phyloP scores from a whole-genome alignment of 2,329 filamentous ascomycete genomes.

The Aureobasidium sp. region DNA sequence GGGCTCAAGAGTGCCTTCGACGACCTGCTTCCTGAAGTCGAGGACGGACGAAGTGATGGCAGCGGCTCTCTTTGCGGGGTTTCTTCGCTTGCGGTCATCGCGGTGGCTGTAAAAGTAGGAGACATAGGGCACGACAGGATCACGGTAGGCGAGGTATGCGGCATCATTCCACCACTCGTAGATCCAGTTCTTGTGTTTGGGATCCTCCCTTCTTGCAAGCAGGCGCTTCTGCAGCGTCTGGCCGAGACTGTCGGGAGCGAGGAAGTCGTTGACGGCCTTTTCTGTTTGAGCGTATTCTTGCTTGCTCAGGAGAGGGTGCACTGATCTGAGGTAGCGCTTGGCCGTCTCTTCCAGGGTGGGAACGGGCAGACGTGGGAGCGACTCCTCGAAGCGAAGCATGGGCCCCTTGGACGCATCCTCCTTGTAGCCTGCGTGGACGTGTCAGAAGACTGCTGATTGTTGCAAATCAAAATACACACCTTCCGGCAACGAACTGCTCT shows the following conservation, averaged over 20 bases:
- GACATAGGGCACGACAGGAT: slow-evolving; percentile 94
- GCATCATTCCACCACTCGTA: slow-evolving; percentile 97
- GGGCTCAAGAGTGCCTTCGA: slow-evolving; percentile 74
- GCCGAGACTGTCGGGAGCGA: slow-evolving; percentile 78
- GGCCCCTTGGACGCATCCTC: slow-evolving; percentile 73
- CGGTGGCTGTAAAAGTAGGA: slow-evolving; percentile 99
- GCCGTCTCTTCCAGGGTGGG: slow-evolving; percentile 78
- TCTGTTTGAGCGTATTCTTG: slow-evolving; percentile 66
- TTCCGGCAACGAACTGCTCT: slow-evolving; percentile 41
- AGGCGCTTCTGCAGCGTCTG: slow-evolving; percentile 83
- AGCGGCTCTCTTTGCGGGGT: slow-evolving; percentile 88
- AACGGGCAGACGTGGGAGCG: slow-evolving; percentile 71
- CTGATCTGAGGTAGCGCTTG: slow-evolving; percentile 69
- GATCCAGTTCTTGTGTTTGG: slow-evolving; percentile 86
- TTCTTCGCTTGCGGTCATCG: slow-evolving; percentile 79
- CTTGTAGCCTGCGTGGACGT: slow-evolving; percentile 55
- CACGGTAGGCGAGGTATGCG: slow-evolving; percentile 87
- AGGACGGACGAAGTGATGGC: slow-evolving; percentile 79
- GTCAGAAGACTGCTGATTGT: background rate
- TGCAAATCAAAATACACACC: slow-evolving; percentile 28
- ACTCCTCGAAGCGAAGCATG: slow-evolving; percentile 81
- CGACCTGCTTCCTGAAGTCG: slow-evolving; percentile 92
- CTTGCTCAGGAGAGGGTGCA: slow-evolving; percentile 65
- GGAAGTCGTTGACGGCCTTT: slow-evolving; percentile 80
- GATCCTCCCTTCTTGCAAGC: slow-evolving; percentile 68